Conservation (phyloP, 148 eudicot species). For the Rhododendron kiyosumense region DNA sequence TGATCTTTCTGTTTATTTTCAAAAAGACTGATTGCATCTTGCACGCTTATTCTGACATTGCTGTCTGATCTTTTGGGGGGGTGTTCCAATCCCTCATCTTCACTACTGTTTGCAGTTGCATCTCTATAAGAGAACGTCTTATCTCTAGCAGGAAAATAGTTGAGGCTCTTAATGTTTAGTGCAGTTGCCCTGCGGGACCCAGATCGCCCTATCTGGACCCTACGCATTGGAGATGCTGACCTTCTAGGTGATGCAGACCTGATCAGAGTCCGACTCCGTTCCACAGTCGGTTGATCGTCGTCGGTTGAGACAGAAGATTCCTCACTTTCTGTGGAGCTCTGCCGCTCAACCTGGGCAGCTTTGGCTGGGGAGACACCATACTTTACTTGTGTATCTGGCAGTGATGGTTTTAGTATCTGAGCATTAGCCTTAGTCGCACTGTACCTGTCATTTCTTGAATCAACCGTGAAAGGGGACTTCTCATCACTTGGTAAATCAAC, state of each 20-base stretch:
- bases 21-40: slow-evolving; percentile 88
- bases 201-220: slow-evolving; percentile 87
- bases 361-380: slow-evolving; percentile 89
- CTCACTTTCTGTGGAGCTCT: slow-evolving; percentile 58
- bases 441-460: slow-evolving; percentile 27
- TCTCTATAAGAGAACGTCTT: slow-evolving; percentile 43
- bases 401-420: slow-evolving; percentile 18
- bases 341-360: slow-evolving; percentile 75
- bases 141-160: slow-evolving; percentile 63
- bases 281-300: slow-evolving; percentile 61
- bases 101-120: slow-evolving; percentile 37
- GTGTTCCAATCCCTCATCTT: slow-evolving; percentile 52
- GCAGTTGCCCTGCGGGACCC: slow-evolving; percentile 82
- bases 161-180: slow-evolving; percentile 73
- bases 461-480: slow-evolving; percentile 17
- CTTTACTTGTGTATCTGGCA: slow-evolving; percentile 41
- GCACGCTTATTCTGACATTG: slow-evolving; percentile 87
- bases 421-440: slow-evolving; percentile 25
- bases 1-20: slow-evolving; percentile 82
- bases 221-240: slow-evolving; percentile 96
- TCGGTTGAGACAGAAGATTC: slow-evolving; percentile 65
- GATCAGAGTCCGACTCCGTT: slow-evolving; percentile 72
- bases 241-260: slow-evolving; percentile 94
- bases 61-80: slow-evolving; percentile 44
- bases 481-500: slow-evolving; percentile 20